Conservation (phyloP, 2,329 filamentous ascomycete genomes). For the Sporothrix curviconia region DNA sequence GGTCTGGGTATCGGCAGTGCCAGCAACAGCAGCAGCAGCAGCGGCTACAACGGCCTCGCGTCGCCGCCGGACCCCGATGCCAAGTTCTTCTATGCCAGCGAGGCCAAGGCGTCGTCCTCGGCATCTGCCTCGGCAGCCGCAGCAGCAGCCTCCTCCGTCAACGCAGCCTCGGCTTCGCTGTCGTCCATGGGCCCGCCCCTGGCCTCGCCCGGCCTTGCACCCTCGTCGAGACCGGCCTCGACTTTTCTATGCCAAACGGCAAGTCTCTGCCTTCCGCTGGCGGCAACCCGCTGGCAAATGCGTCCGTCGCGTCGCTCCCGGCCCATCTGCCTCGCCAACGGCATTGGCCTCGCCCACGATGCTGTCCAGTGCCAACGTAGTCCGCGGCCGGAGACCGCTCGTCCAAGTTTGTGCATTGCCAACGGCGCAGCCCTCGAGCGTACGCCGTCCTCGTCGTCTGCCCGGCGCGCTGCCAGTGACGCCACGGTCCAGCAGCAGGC, state of each 20-base stretch:
- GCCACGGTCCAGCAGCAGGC: neutral
- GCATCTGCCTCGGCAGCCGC: neutral
- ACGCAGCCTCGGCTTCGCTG: too few species aligned
- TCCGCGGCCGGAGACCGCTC: slow-evolving; percentile 25
- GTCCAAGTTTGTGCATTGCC: slow-evolving; percentile 69
- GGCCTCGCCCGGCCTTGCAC: slow-evolving; percentile 21
- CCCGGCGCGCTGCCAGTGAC: neutral
- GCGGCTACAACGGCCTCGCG: too few species aligned
- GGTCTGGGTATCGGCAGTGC: slow-evolving; percentile 27
- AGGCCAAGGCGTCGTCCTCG: slow-evolving; percentile 41
- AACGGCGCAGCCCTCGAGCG: slow-evolving; percentile 43
- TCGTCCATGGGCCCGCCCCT: slow-evolving; percentile 9
- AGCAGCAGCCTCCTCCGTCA: too few species aligned
- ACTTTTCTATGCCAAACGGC: slow-evolving; percentile 33
- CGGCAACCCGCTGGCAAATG: too few species aligned
- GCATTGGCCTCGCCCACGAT: slow-evolving; percentile 21
- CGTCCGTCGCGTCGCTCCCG: too few species aligned
- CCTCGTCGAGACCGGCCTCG: slow-evolving; percentile 33
- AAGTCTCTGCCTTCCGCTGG: slow-evolving; percentile 31
- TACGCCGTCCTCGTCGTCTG: slow-evolving; percentile 25
- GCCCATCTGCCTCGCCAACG: slow-evolving; percentile 53
- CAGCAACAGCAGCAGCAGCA: slow-evolving; percentile 17
- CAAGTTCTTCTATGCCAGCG: slow-evolving; percentile 91
- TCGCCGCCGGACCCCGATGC: slow-evolving; percentile 35
- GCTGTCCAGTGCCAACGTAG: neutral